phyloP scores from a whole-genome alignment of 2,329 filamentous ascomycete genomes.

The Aspergillus brunneoviolaceus region DNA sequence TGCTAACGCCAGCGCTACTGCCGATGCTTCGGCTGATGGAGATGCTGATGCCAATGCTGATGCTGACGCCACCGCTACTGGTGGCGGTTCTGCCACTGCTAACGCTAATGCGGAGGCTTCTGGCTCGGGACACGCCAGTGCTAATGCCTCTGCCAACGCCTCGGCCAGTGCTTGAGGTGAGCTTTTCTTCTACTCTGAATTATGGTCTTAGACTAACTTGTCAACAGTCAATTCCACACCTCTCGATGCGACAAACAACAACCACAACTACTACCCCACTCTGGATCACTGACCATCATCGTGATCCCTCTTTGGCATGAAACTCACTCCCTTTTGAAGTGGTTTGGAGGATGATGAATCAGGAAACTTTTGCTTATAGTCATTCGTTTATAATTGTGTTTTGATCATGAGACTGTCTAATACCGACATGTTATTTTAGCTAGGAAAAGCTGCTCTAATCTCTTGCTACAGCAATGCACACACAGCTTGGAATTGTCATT shows the following conservation, averaged over 20 bases:
- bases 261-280: background rate
- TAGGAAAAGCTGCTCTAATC: background rate
- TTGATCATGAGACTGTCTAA: background rate
- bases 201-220: background rate
- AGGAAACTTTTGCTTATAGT: background rate
- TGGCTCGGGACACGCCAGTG: background rate
- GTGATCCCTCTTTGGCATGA: background rate
- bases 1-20: conserved; percentile 4
- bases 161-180: background rate
- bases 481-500: background rate
- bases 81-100: conserved; percentile 7
- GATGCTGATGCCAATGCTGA: conserved; percentile 4
- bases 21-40: background rate
- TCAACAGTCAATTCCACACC: background rate
- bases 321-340: background rate
- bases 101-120: conserved; percentile 10
- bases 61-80: conserved; percentile 4
- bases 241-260: background rate
- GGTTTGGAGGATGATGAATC: background rate
- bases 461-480: background rate
- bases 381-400: background rate
- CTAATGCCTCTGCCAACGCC: background rate
- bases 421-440: background rate
- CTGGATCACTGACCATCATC: background rate
- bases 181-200: background rate